These are phyloP conservation scores for Lentinus brumalis DNA, from an alignment of 768 basidiomycete genomes.

Conservation along the genomic window DNA sequence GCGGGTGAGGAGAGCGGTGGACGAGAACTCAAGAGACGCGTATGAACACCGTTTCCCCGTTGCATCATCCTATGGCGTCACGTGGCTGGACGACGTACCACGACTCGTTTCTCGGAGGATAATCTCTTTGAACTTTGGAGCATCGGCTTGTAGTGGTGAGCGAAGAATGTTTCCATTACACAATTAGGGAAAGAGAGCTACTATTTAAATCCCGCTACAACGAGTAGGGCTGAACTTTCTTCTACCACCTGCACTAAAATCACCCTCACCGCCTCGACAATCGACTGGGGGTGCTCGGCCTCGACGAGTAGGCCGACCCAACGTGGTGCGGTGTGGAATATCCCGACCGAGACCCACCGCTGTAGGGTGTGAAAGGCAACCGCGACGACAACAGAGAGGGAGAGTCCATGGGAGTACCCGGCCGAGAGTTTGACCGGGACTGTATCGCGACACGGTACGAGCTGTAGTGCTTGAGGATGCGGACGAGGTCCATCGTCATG, in stretches of 20 bases:
- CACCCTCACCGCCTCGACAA: constrained; percentile 19
- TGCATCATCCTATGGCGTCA: too few species aligned
- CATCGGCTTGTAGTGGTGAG: too few species aligned
- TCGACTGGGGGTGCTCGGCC: constrained; percentile 67
- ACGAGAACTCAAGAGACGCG: constrained; percentile 2
- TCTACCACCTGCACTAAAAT: not conserved
- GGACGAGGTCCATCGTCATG: constrained; percentile 73
- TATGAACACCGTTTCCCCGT: not conserved
- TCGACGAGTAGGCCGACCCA: constrained; percentile 50
- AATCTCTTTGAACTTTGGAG: too few species aligned
- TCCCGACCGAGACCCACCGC: constrained; percentile 48
- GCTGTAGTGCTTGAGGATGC: constrained; percentile 70
- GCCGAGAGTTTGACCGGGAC: constrained; percentile 63
- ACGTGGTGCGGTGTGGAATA: constrained; percentile 56
- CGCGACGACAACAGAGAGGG: constrained; percentile 43
- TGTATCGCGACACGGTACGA: constrained; percentile 61
- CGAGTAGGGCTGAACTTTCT: not conserved
- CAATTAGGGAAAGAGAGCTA: not conserved
- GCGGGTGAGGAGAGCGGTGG: not conserved
- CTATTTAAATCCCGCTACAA: constrained; percentile 9
- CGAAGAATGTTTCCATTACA: too few species aligned
- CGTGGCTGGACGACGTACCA: too few species aligned
- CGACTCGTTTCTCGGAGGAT: too few species aligned
- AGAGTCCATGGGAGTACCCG: constrained; percentile 64
- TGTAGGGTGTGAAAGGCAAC: constrained; percentile 53